Base-by-base conservation (phyloP, 78 protist species). In the Cyanophora paradoxa region DNA sequence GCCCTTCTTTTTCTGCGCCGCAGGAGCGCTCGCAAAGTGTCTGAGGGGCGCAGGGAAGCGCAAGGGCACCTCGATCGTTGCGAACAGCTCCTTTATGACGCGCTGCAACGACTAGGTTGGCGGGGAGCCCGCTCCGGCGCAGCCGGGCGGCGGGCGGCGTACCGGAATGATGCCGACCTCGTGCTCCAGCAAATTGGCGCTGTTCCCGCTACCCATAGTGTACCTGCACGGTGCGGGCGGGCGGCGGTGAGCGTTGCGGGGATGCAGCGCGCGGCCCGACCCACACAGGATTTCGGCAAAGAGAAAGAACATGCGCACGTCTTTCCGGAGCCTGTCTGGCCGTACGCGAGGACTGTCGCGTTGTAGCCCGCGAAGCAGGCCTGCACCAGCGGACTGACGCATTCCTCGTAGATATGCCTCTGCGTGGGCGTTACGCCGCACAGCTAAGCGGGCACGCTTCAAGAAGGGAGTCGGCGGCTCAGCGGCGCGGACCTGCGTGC, bases 261-360 rank as follows among this genome's bases (percentile, higher is more conserved):
- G n/a, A n/a, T n/a, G n/a, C n/a, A n/a, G n/a, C n/a, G n/a, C n/a
- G n/a, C n/a, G n/a, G n/a, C n/a, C n/a, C n/a, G n/a, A n/a, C n/a
- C n/a, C n/a, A n/a, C n/a, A n/a, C n/a, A n/a, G n/a, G n/a, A n/a
- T n/a, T n/a, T n/a, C n/a, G n/a, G n/a, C n/a, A n/a, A n/a, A n/a
- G n/a, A n/a, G n/a, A n/a, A n/a, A n/a, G n/a, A n/a, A n/a, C n/a
- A n/a, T n/a, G n/a, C n/a, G n/a, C n/a, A n/a, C 58, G 87, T 70
- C 62, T 83, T 83, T 28, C 87, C 87, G 1, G 82, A 64, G 17
- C 76, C 42, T n/a, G 73, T 75, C 42, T 69, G 76, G 16, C 87
- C 87, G 24, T 82, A 82, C 0, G 87, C 87, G n/a, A 82, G 71
- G 6, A 82, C 22, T 2, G 82, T 71, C 1, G 82, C 81, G 4